Conservation (phyloP, 306 rosid genomes). For the Fagus crenata region DNA sequence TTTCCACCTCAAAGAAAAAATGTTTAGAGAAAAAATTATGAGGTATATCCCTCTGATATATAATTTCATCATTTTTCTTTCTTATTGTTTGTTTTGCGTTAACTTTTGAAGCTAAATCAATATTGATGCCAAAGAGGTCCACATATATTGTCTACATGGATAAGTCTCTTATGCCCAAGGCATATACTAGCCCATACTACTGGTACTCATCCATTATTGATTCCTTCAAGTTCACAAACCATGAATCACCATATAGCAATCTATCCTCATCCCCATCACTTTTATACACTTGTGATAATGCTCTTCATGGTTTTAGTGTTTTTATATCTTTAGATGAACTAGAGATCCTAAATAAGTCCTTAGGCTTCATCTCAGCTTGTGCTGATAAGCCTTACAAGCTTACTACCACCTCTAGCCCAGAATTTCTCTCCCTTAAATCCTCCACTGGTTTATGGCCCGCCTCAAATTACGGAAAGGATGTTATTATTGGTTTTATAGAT, state of each 20-base stretch:
- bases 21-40: too few species aligned
- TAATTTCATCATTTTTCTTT: too few species aligned
- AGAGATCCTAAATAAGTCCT: not conserved
- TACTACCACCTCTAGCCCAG: conserved; percentile 3
- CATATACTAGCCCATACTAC: not conserved
- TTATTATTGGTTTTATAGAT: not conserved
- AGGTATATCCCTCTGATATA: too few species aligned
- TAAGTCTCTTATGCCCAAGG: conserved; percentile 10
- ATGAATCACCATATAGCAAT: not conserved
- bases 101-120: conserved; percentile 2
- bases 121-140: conserved; percentile 1
- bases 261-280: too few species aligned
- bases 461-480: not conserved
- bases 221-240: not conserved
- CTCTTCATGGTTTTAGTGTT: conserved; percentile 4
- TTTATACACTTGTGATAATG: not conserved
- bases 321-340: not conserved
- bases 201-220: conserved; percentile 14
- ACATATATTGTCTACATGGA: conserved; percentile 26
- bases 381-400: not conserved
- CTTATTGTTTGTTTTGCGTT: too few species aligned
- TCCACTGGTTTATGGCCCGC: conserved; percentile 8
- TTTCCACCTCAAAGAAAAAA: too few species aligned
- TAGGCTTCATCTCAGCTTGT: not conserved
- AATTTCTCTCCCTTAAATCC: conserved; percentile 19